These are phyloP conservation scores for Nicotiana attenuata DNA, from an alignment of 257 asterid species.

Conservation along the genomic window DNA sequence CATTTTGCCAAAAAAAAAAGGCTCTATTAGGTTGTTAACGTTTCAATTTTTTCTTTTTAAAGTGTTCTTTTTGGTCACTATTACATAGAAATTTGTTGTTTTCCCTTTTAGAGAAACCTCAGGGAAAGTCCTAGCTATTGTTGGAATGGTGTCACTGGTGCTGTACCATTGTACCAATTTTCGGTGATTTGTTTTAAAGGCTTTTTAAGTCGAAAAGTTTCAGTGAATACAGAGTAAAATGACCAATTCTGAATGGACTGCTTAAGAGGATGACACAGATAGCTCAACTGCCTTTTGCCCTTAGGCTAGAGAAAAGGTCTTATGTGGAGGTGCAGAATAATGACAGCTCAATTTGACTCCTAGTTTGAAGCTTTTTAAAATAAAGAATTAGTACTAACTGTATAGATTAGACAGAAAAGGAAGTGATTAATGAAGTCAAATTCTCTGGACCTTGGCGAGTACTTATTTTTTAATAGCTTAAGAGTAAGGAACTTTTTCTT, in stretches of 20 bases:
- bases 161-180: slow-evolving; percentile 15
- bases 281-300: slow-evolving; percentile 23
- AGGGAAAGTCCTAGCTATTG: slow-evolving; percentile 11
- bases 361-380: not conserved
- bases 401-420: slow-evolving; percentile 11
- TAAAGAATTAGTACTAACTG: not conserved
- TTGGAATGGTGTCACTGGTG: not conserved
- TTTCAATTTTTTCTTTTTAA: slow-evolving; percentile 8
- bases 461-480: not conserved
- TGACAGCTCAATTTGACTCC: slow-evolving; percentile 43
- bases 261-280: slow-evolving; percentile 41
- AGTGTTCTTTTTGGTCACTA: slow-evolving; percentile 8
- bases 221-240: slow-evolving; percentile 6
- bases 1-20: not conserved
- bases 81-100: slow-evolving; percentile 1
- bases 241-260: slow-evolving; percentile 12
- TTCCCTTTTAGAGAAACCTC: not conserved
- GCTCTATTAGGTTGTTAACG: not conserved
- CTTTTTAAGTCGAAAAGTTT: slow-evolving; percentile 11
- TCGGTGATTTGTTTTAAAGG: slow-evolving; percentile 23
- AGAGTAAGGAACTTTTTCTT: slow-evolving; percentile 10
- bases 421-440: slow-evolving; percentile 32
- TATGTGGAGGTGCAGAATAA: slow-evolving; percentile 21
- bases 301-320: not conserved
- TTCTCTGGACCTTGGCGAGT: slow-evolving; percentile 28